Evolutionary conservation across 176 grass and related monocot genomes (phyloP), one percentile per base, ranked within the genome.

Genomic region (Phyllostachys edulis): DNA sequence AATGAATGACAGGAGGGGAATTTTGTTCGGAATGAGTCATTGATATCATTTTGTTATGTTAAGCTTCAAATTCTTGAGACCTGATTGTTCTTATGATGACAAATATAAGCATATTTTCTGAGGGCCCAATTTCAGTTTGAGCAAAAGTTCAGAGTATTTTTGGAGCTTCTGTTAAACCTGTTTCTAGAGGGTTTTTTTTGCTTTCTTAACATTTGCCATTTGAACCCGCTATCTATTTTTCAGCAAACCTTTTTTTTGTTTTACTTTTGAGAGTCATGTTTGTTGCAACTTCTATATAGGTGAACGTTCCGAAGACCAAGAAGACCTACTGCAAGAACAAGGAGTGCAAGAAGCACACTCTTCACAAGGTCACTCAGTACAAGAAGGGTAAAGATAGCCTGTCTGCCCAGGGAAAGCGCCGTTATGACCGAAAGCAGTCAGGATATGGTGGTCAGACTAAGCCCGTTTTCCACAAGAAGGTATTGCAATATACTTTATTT

Each of bases 271-370:
- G 15, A 32, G 34, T 42, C 0, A 6, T 26, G 18, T 69, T 77
- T 64, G 27, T 41, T 50, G 21, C 7, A 51, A 59, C 73, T 85
- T 14, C 37, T 51, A 4, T 87, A 20, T 21, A 98, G 91, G 96
- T 98, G 85, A 98, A 98, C 37, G 91, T 98, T 78, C 96, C 96
- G 0, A 98, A 98, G 87, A 95, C 89, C 70, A 98, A 91, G 93
- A 98, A 95, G 85, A 98, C 96, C 23, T 95, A 95, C 77, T 98
- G 91, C 89, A 95, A 93, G 91, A 98, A 95, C 89, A 98, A 98
- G 81, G 91, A 93, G 49, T 98, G 96, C 87, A 87, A 2, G 84
- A 98, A 98, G 91, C 96, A 98, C 87, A 98, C 93, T 9, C 85
- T 98, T 56, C 96, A 95, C 83, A 98, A 98, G 80, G 93, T 98